Base-by-base conservation (phyloP, 2,329 filamentous ascomycete genomes). In the Lizonia empirigonia region DNA sequence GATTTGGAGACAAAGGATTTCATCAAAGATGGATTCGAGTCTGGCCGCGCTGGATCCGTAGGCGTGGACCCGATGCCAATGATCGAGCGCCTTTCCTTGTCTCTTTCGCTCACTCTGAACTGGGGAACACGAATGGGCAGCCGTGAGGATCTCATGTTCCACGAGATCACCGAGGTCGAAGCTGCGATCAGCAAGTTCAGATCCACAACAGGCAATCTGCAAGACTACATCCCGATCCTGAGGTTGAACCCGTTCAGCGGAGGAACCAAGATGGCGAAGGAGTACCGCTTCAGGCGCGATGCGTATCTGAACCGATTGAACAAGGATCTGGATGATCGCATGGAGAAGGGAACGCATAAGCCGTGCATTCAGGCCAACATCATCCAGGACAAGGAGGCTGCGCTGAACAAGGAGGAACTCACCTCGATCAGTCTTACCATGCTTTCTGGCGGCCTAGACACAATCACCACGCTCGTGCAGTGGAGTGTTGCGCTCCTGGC, bases 301-400 rank as follows among this genome's bases (percentile, higher is more conserved):
- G 80, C 78, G 16, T 88, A 87, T 56, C 71, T 88, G 27, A 79
- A 74, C 0, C 75, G 72, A 7, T 69, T 88, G 16, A 86, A 87
- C 60, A 68, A 74, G 3, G 82, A 82, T 3, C 72, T 88, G 6
- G 83, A 86, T 49, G 78, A 83, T 18, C 76, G 82, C 1, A 86
- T 88, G 74, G 78, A 78, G 40, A 81, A 82, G 35, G 84, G 84
- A 0, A 84, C 76, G 0, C 79, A 87, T 63, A 79, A 81, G 58
- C 83, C 85, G 0, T 88, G 85, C 62, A 88, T 88, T 34, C 85
- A 87, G 54, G 84, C 83, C 4, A 88, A 87, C 54, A 80, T 87
- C 24, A 86, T 87, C 52, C 72, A 81, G 37, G 85, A 87, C 57
- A 80, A 83, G 58, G 85, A 87, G 29, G 81, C 84, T 0, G 84